These are phyloP conservation scores for Pseudogymnoascus sp. DNA, from an alignment of 2,329 filamentous ascomycete species.

Conservation along the genomic window DNA sequence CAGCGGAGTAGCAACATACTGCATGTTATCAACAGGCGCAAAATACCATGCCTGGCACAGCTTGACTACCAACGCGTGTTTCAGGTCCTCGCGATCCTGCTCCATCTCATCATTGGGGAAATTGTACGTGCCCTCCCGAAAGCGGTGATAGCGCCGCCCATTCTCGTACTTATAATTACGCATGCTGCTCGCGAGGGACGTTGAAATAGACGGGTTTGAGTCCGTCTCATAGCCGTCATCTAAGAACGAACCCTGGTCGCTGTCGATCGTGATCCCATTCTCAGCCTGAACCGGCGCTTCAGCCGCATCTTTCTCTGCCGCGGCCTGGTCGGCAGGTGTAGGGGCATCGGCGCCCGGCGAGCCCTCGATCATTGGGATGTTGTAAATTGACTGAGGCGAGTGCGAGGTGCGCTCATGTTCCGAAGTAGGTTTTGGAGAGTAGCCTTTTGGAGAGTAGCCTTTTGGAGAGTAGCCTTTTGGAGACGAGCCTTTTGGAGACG, in stretches of 20 bases:
- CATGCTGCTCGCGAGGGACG: conserved; percentile 29
- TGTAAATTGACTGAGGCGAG: not conserved
- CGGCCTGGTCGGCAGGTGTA: not conserved
- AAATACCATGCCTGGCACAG: conserved; percentile 29
- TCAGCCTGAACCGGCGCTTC: conserved; percentile 22
- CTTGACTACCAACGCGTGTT: conserved; percentile 36
- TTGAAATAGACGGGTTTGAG: conserved; percentile 18
- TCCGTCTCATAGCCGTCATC: conserved; percentile 28
- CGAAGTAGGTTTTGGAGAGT: not conserved
- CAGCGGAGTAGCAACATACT: conserved; percentile 44
- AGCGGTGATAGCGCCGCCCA: conserved; percentile 51
- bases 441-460: not conserved
- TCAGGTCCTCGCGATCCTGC: conserved; percentile 52
- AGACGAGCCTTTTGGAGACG: not conserved
- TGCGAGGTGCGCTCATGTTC: not conserved
- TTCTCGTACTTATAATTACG: conserved; percentile 49
- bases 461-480: not conserved
- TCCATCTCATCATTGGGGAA: conserved; percentile 55
- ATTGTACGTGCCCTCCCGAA: conserved; percentile 47
- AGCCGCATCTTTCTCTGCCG: conserved; percentile 16
- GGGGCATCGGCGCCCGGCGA: not conserved
- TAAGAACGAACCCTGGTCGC: conserved; percentile 14
- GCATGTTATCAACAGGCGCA: conserved; percentile 35
- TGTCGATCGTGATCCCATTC: conserved; percentile 23
- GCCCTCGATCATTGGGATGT: not conserved